These are phyloP conservation scores for Aspergillus proliferans DNA, from an alignment of 2,329 filamentous ascomycete genomes.

Conservation along the genomic window DNA sequence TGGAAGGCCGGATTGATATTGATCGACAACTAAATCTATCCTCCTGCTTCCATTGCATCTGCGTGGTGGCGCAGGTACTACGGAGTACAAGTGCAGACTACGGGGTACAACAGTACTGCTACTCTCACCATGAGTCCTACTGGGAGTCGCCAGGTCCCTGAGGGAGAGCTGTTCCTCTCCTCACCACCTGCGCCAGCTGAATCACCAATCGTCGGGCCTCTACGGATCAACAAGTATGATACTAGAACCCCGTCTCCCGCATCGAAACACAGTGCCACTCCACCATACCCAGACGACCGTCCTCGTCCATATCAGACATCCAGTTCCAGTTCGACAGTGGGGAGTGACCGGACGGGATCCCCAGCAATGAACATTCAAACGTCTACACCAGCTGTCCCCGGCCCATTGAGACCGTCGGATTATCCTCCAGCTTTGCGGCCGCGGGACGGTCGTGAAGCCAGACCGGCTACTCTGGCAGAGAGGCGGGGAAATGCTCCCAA, in stretches of 20 bases:
- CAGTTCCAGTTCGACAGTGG: conserved; percentile 24
- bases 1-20: not conserved
- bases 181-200: conserved; percentile 43
- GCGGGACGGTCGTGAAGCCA: conserved; percentile 47
- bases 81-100: too few species aligned
- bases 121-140: conserved; percentile 37
- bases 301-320: conserved; percentile 31
- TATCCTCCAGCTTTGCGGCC: conserved; percentile 38
- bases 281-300: conserved; percentile 68
- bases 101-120: too few species aligned
- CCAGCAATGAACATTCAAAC: conserved; percentile 20
- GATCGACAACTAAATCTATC: too few species aligned
- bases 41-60: too few species aligned
- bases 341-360: conserved; percentile 15
- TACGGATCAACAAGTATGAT: conserved; percentile 77
- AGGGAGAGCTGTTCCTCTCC: conserved; percentile 71
- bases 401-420: conserved; percentile 25
- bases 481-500: conserved; percentile 69
- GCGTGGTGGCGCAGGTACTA: too few species aligned
- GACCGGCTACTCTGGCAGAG: conserved; percentile 64
- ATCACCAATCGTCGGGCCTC: conserved; percentile 73
- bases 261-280: conserved; percentile 44
- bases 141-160: conserved; percentile 55
- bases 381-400: conserved; percentile 21
- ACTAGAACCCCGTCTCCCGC: conserved; percentile 51